Evolutionary conservation across 345 rosid species (phyloP).

Genomic region (Mangifera indica): DNA sequence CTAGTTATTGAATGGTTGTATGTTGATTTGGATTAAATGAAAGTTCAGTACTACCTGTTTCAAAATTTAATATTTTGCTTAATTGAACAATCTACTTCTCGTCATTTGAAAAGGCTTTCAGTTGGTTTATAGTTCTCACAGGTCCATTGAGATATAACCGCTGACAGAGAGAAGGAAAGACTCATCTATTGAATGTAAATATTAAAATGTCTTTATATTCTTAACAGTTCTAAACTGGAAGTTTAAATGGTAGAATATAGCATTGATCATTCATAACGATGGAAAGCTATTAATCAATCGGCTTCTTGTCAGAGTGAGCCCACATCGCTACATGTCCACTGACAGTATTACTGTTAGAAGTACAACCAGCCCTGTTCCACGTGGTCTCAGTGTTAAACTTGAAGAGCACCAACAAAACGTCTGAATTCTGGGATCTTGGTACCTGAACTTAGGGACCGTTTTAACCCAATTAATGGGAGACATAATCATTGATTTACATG

Average conservation of each 20-base stretch:
- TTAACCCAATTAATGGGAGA: neutral
- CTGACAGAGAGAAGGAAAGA: constrained; percentile 2
- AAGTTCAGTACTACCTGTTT: neutral
- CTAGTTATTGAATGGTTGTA: neutral
- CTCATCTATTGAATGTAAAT: too few species aligned
- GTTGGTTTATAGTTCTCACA: constrained; percentile 14
- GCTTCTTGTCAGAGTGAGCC: neutral
- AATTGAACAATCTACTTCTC: constrained; percentile 9
- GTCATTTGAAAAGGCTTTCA: neutral
- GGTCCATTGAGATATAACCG: constrained; percentile 15
- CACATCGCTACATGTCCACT: neutral
- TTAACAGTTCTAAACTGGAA: too few species aligned
- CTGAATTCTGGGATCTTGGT: neutral
- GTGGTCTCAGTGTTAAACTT: too few species aligned
- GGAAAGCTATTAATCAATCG: too few species aligned
- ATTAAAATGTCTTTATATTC: too few species aligned
- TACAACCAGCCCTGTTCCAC: too few species aligned
- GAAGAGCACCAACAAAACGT: neutral
- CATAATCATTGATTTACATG: neutral
- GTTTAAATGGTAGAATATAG: neutral
- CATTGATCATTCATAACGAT: too few species aligned
- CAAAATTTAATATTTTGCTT: neutral
- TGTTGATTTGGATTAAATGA: neutral
- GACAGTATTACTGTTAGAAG: too few species aligned
- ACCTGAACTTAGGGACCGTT: neutral